Conservation (phyloP, 2,329 filamentous ascomycete species). For the Sporothrix curviconia region DNA sequence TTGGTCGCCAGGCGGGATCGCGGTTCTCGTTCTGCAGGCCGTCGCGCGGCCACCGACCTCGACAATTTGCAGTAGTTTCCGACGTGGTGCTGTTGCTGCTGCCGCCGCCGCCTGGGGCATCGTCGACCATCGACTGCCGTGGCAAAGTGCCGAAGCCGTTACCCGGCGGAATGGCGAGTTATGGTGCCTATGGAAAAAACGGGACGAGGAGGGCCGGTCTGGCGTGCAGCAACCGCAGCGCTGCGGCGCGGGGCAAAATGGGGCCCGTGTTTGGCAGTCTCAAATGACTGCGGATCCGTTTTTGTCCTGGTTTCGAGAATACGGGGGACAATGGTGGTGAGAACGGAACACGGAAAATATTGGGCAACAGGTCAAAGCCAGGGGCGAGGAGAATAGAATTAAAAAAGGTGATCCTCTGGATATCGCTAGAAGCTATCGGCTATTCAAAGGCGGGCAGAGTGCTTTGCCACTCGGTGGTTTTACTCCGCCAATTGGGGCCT, state of each 20-base stretch:
- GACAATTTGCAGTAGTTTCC: conserved; percentile 44
- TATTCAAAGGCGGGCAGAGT: neutral
- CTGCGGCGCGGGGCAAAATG: no score
- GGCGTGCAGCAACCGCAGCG: no score
- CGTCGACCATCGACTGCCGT: conserved; percentile 7
- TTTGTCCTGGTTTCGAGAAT: no score
- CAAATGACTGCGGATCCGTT: no score
- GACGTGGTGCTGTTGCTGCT: neutral
- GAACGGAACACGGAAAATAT: neutral
- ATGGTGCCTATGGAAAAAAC: no score
- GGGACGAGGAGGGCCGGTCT: no score
- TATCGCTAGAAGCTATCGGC: neutral
- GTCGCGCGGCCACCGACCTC: conserved; percentile 80
- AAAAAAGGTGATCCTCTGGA: neutral
- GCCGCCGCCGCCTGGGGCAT: neutral
- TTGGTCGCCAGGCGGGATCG: no score
- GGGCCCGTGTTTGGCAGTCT: no score
- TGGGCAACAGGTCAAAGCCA: no score
- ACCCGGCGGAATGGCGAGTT: no score
- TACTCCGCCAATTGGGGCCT: neutral
- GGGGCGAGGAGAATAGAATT: neutral
- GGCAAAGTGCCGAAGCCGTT: conserved; percentile 9
- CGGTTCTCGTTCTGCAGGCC: conserved; percentile 84
- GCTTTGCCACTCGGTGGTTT: no score
- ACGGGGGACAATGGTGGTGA: neutral